Evolutionary conservation across 169 alveolate species (phyloP).

Genomic region (Eimeria brunetti): DNA sequence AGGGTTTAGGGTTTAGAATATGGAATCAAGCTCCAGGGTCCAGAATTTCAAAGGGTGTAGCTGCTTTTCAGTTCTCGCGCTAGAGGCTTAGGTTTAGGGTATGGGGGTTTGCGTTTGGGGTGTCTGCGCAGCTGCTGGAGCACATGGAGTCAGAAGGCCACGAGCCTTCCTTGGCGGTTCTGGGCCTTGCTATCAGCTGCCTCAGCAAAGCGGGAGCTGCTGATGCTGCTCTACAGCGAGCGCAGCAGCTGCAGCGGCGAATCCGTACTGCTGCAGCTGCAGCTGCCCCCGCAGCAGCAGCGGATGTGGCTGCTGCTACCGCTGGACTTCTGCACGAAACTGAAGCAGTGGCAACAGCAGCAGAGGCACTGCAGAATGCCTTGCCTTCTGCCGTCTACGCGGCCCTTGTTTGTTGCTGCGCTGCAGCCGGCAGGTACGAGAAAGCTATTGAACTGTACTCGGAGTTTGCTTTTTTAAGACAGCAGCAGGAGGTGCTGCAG

Average conservation of each 20-base stretch:
- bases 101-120: neutral
- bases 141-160: constrained; percentile 70
- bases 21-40: neutral
- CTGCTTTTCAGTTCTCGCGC: neutral
- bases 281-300: constrained; percentile 67
- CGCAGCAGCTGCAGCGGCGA: constrained; percentile 70
- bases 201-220: constrained; percentile 70
- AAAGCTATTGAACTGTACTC: constrained; percentile 50
- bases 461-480: constrained; percentile 17
- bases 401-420: constrained; percentile 63
- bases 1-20: neutral
- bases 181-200: constrained; percentile 56
- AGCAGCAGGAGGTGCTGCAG: constrained; percentile 68
- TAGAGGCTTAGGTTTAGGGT: neutral
- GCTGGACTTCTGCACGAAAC: constrained; percentile 52
- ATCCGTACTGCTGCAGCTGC: constrained; percentile 71
- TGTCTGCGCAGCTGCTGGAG: constrained; percentile 68
- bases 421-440: constrained; percentile 54
- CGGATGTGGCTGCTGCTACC: constrained; percentile 25
- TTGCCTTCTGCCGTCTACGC: constrained; percentile 50
- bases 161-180: constrained; percentile 70
- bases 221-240: constrained; percentile 52
- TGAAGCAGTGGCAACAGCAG: constrained; percentile 35
- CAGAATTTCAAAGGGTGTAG: neutral
- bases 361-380: constrained; percentile 52